Evolutionary conservation across 2,329 filamentous ascomycete species (phyloP), one percentile per base, ranked within the genome.

Genomic region (Pseudonectria foliicola): DNA sequence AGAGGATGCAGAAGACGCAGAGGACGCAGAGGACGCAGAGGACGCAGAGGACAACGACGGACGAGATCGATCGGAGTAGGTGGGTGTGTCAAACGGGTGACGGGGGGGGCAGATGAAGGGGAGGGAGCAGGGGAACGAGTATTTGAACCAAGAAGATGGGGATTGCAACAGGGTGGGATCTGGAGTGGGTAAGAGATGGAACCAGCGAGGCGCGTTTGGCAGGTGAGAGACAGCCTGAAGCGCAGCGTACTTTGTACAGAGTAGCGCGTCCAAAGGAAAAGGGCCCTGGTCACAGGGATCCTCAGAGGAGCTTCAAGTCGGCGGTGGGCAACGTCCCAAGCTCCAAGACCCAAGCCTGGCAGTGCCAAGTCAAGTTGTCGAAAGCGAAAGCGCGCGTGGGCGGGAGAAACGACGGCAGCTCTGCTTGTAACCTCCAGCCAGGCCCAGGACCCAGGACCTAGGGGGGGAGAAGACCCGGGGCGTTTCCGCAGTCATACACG

Each of bases 101-200:
- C 46, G 46, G 45, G 45, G 47, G 56, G 54, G 49, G 48, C 40
- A 46, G 43, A 48, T 50, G 46, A 48, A 49, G 45, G 44, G 44
- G 39, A 49, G 44, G 44, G 39, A 49, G 39, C 50, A 53, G 53
- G 53, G 55, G 53, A 55, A 39, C 43, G 54, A 45, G 46, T 57
- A 55, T 56, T 59, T 56, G 56, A 59, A 48, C 54, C 46, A 48
- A 52, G 45, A 53, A 47, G 48, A 56, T 50, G 54, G 53, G 45
- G 49, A 52, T 48, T 41, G 48, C 42, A 48, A 38, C 49, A 45
- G 47, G 51, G 56, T 55, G 49, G 54, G 56, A 59, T 55, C 48
- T 46, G 41, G 44, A 53, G 56, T 60, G 58, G 58, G 43, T 56
- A 53, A 49, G 37, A 43, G 46, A 48, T 48, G 40, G 43, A 41